A percentile compares a stretch with the other conserved stretches of the same genome.
Evolutionary conservation across 352 stramenopile species (phyloP).

Genomic region (Globisporangium canariense): DNA sequence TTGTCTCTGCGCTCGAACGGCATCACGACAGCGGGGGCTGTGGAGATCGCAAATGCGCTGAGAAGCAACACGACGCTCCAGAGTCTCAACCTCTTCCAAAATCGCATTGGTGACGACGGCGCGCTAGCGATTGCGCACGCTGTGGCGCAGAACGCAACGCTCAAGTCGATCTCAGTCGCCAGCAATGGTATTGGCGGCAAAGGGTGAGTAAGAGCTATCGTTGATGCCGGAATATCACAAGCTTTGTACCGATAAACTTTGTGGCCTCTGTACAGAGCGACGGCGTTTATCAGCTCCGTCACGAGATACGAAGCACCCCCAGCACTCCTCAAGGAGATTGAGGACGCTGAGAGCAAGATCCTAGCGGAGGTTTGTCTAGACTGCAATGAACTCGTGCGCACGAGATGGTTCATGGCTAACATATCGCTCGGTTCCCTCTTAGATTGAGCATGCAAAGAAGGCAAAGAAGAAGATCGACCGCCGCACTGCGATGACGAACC

Average conservation of each 20-base stretch:
- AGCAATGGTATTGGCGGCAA: constrained; percentile 51
- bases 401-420: background rate
- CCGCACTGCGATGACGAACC: constrained; percentile 36
- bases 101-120: constrained; percentile 51
- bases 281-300: constrained; percentile 31
- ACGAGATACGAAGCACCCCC: constrained; percentile 55
- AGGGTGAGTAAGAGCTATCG: constrained; percentile 12
- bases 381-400: too few species aligned
- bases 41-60: constrained; percentile 36
- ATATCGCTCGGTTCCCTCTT: background rate
- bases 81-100: constrained; percentile 72
- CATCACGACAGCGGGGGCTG: constrained; percentile 34
- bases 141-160: constrained; percentile 47
- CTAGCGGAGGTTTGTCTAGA: constrained; percentile 35
- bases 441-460: constrained; percentile 78
- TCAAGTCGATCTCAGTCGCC: constrained; percentile 64
- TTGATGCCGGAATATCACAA: background rate
- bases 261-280: constrained; percentile 20
- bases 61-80: constrained; percentile 47
- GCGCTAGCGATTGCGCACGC: constrained; percentile 51
- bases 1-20: constrained; percentile 67
- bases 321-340: constrained; percentile 46
- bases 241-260: background rate
- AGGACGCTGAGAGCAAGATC: constrained; percentile 64
- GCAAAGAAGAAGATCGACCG: constrained; percentile 80